Base-by-base conservation (phyloP, 495 filamentous ascomycete species). In the Daldinia vernicosa region DNA sequence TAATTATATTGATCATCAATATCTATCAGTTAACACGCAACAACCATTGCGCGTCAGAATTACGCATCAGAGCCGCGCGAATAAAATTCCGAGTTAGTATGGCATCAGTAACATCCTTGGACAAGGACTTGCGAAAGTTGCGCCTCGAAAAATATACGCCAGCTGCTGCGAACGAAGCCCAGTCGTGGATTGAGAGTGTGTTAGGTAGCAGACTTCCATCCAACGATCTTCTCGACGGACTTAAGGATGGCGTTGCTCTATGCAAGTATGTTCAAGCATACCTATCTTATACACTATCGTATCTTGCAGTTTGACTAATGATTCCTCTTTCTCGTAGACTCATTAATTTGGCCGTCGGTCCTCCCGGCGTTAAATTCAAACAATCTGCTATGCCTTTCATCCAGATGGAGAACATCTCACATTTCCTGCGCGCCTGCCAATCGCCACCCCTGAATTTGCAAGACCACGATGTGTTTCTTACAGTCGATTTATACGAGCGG, bases 371-470 rank as follows among this genome's bases (percentile, higher is more conserved):
- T 78, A 89, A 86, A 76, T 83, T 86, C 75, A 97, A 97, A 80
- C 84, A 88, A 65, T 96, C 93, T 0, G 75, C 89, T 27, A 98
- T 98, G 94, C 95, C 95, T 3, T 99, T 99, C 80, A 94, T 98
- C 33, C 96, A 98, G 80, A 98, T 97, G 95, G 95, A 99, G 78
- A 98, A 99, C 74, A 97, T 99, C 75, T 96, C 95, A 8, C 92
- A 95, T 76, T 99, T 98, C 82, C 89, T 99, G 53, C 89, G 88
- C 71, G 92, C 93, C 55, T 93, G 93, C 80, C 91, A 97, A 78
- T 81, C 84, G 40, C 88, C 91, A 28, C 95, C 96, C 3, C 84
- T 99, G 33, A 92, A 89, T 77, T 87, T 99, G 39, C 93, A 93
- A 32, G 88, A 95, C 4, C 96, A 98, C 82, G 96, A 99, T 77